Evolutionary conservation across 495 filamentous ascomycete species (phyloP), one percentile per base, ranked within the genome.

Genomic region (Trichoderma erinaceum): DNA sequence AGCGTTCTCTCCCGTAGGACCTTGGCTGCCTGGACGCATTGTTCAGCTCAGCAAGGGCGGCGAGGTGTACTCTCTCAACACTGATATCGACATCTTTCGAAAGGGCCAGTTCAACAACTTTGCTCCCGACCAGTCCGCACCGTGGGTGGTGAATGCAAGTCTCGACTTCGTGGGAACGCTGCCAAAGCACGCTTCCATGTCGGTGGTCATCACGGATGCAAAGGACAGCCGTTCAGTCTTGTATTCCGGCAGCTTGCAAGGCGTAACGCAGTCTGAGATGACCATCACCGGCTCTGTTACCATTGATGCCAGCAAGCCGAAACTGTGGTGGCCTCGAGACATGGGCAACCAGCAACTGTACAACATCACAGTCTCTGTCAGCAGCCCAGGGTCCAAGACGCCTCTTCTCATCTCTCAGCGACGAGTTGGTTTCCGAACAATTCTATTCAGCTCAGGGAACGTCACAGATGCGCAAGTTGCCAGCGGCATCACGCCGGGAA

Each of bases 131-230:
- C 87, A 89, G 71, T 79, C 69, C 58, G 77, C 84, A 50, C 83
- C 86, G 1, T 91, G 88, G 88, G 80, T 90, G n/a, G 77, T 90
- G 7, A 90, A 90, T 72, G 88, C 87, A 0, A 90, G 88, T 68
- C 74, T 91, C 32, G 88, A 90, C 72, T 83, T 83, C 64, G 48
- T 90, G 4, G 86, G 87, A 3, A 74, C 67, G 16, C 73, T 88
- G 11, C 87, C 87, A 0, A 58, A 68, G 1, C 75, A 77, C 6
- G 76, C 84, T 4, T 79, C 72, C 0, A 75, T 90, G 76, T 78
- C 66, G 1, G 86, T 87, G 71, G 78, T 79, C 18, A 80, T 90
- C 66, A 76, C 73, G 38, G 85, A 90, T 69, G 68, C 78, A 13
- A 61, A 27, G 10, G 77, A 76, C 0, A 73, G 70, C 10, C 82